These are phyloP conservation scores for Hamigera avellanea DNA, from an alignment of 495 filamentous ascomycete genomes.

Conservation along the genomic window DNA sequence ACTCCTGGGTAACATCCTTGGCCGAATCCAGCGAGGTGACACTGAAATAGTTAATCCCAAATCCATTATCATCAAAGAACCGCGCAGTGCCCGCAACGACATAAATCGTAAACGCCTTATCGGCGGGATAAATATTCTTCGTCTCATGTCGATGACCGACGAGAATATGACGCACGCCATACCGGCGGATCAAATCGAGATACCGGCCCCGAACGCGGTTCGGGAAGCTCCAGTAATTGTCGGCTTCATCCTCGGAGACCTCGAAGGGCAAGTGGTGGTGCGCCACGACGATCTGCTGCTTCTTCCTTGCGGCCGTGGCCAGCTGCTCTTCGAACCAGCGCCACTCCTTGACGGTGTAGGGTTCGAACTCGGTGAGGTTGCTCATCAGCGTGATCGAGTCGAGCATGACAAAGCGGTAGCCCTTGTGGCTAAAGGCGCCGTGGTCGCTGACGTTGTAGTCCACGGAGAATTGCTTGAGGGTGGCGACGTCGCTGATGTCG, in stretches of 20 bases:
- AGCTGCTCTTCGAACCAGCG: conserved; percentile 1
- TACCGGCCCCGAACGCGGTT: conserved; percentile 1
- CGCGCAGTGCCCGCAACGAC: conserved; percentile 1
- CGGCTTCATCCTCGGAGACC: background rate
- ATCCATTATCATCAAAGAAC: conserved; percentile 1
- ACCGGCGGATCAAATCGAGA: conserved; percentile 1
- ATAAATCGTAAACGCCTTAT: conserved; percentile 1
- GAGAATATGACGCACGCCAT: conserved; percentile 2
- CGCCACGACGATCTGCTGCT: background rate
- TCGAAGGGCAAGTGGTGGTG: conserved; percentile 3
- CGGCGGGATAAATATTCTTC: conserved; percentile 1
- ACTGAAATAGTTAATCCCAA: conserved; percentile 3
- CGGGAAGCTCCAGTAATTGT: conserved; percentile 1
- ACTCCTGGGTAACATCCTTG: background rate
- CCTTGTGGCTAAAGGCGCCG: conserved; percentile 1
- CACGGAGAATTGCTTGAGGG: conserved; percentile 1
- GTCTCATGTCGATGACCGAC: conserved; percentile 2
- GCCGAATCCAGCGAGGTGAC: conserved; percentile 1
- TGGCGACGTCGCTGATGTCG: background rate
- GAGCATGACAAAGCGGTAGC: conserved; percentile 1
- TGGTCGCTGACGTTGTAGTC: conserved; percentile 3
- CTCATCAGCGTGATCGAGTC: conserved; percentile 2
- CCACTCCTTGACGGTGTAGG: background rate
- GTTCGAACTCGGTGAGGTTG: conserved; percentile 1
- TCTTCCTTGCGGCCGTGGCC: background rate